Conservation (phyloP, 148 eudicot species). For the Nepenthes gracilis region DNA sequence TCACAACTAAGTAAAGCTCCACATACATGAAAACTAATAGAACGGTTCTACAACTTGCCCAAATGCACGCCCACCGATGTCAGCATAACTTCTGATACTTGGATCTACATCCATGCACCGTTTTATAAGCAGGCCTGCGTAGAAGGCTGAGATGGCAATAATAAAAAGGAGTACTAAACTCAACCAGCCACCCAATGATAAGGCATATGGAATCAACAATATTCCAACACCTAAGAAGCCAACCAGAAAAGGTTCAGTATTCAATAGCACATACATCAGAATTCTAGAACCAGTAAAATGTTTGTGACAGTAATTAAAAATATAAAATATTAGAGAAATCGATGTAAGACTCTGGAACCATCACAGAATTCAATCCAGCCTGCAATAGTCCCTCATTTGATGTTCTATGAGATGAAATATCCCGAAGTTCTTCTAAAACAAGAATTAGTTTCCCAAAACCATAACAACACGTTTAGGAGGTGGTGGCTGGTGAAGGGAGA, state of each 20-base stretch:
- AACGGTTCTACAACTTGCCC: constrained; percentile 26
- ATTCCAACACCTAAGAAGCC: constrained; percentile 34
- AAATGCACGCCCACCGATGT: constrained; percentile 46
- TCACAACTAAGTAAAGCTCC: constrained; percentile 43
- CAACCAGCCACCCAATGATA: constrained; percentile 46
- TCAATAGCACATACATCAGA: too few relatives aligned
- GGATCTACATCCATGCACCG: constrained; percentile 45
- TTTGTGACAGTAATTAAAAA: too few relatives aligned
- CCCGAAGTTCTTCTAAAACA: too few relatives aligned
- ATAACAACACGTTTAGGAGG: too few relatives aligned
- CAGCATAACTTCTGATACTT: constrained; percentile 28
- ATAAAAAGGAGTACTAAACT: constrained; percentile 23
- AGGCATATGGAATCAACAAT: constrained; percentile 37
- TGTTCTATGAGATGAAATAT: too few relatives aligned
- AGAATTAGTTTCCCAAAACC: too few relatives aligned
- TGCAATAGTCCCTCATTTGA: too few relatives aligned
- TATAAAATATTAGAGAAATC: too few relatives aligned
- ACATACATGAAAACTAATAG: constrained; percentile 26
- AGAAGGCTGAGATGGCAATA: constrained; percentile 29
- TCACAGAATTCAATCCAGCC: too few relatives aligned
- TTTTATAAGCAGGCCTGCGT: constrained; percentile 33
- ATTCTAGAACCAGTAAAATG: not conserved
- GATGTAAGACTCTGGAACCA: too few relatives aligned
- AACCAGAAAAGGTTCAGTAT: not conserved
- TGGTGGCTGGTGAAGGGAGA: too few relatives aligned